Base-by-base conservation (phyloP, 805 yeast genomes). In the Hanseniaspora mollemarum region DNA sequence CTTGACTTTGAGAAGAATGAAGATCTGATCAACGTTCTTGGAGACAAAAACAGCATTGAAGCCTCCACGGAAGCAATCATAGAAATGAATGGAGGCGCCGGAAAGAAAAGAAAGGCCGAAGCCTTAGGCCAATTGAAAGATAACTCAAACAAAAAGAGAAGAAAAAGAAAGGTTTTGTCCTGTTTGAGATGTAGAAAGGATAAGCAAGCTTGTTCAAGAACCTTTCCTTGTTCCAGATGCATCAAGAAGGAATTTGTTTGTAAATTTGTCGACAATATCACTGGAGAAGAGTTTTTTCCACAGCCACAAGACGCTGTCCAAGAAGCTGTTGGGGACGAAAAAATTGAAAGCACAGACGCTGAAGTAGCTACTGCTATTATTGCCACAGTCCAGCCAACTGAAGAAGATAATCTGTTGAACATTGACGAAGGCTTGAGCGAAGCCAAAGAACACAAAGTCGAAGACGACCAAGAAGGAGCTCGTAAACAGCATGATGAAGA, bases 121-220 rank as follows among this genome's bases (percentile, higher is more conserved):
- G 5, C 32, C n/a, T 3, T n/a, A 5, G 32, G 5, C 4, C 21
- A 24, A 25, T 7, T 13, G 21, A 16, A 39, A 26, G 43, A 24
- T 37, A 16, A 13, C 1, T 13, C 7, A 2, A 37, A 19, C 18
- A 48, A 48, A 19, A 48, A 39, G 31, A 48, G 32, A 33, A 48
- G 51, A 48, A 48, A 39, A 25, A 48, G 51, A 48, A 48, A 48
- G 15, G 51, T 48, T 15, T 10, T 48, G 2, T 48, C 51, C 7
- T 48, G 51, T 26, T 35, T 31, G 25, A 48, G 43, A 48, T 48
- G 51, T 29, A 48, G 51, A 48, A 48, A 48, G 15, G 51, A 48
- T 29, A 48, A 48, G 21, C 51, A 48, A 40, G 51, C 51, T 1
- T 48, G 51, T 33, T 25, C 45, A 5, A 48, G 51, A 40, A 36